A percentile compares a stretch with the other conserved stretches of the same genome.
Conservation (phyloP, 2,329 filamentous ascomycete species). For the Fusarium pseudoanthophilum region DNA sequence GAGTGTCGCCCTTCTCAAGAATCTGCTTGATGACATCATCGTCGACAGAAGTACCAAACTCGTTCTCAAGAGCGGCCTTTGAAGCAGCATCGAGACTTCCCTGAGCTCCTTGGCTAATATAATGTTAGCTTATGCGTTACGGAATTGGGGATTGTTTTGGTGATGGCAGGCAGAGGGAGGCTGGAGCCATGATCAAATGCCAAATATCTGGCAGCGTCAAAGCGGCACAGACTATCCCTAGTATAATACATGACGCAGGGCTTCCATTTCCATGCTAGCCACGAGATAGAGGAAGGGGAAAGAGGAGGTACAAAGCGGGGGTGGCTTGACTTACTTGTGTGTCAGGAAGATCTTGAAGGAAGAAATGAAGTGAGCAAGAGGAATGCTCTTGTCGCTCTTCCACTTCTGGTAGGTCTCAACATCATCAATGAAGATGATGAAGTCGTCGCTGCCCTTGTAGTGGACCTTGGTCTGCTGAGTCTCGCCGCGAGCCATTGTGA, state of each 20-base stretch:
- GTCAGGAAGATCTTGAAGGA: constrained; percentile 91
- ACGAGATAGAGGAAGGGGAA: background rate
- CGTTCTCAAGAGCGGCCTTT: constrained; percentile 78
- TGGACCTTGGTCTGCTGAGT: constrained; percentile 79
- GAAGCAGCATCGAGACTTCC: constrained; percentile 81
- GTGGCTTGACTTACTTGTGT: constrained; percentile 75
- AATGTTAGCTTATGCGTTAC: constrained; percentile 20
- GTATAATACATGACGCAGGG: background rate
- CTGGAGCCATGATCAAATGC: background rate
- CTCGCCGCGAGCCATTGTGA: constrained; percentile 78
- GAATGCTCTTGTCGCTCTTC: constrained; percentile 80
- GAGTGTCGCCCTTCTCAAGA: constrained; percentile 76
- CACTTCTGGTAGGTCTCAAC: constrained; percentile 78
- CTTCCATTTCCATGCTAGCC: background rate
- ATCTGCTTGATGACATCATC: constrained; percentile 87
- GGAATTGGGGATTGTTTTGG: background rate
- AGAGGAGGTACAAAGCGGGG: constrained; percentile 14
- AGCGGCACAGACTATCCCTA: too few species aligned
- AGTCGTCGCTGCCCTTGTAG: constrained; percentile 80
- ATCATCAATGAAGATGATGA: constrained; percentile 69
- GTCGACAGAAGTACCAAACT: constrained; percentile 84
- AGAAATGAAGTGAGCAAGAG: constrained; percentile 85
- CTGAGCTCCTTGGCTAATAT: constrained; percentile 81
- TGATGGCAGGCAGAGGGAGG: background rate
- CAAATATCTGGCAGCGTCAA: background rate